Base-by-base conservation (phyloP, 2,329 filamentous ascomycete species). In the Beauveria scarabaeidicola region DNA sequence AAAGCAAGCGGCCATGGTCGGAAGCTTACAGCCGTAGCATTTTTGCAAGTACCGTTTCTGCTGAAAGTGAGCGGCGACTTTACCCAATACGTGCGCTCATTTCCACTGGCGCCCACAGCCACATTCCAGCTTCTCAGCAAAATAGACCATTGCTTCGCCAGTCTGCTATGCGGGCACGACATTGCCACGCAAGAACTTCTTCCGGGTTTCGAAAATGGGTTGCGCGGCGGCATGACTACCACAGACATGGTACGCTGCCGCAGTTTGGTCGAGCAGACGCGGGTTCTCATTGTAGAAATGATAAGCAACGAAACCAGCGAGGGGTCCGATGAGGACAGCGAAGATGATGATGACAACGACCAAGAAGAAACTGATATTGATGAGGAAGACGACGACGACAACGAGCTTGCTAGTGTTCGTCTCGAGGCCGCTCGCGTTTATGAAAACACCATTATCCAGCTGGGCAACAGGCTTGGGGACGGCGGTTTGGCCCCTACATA, bases 241-340 rank as follows among this genome's bases (percentile, higher is more conserved):
- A 93, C 89, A 0, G 91, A 97, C 70, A 96, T 94, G 79, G 91
- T 97, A 8, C 83, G 93, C 44, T 88, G 92, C 64, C 88, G 89
- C 68, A 90, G 89, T 67, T 76, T 95, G 32, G 89, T 91, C 0
- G 89, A 95, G 69, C 82, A 87, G 64, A 89, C 88, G 17, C 80
- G 92, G 27, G 75, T 91, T 8, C 72, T 84, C 5, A 83, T 93
- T 60, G 83, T 91, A 1, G 85, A 89, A 61, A 81, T 85, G 17
- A 81, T 91, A 77, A 82, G 80, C 62, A 77, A 64, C 23, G 67
- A 66, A 4, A 62, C 61, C 0, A 54, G 61, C 46, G 46, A 27
- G 15, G 46, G 21, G 11, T 25, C 21, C 2, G 44, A 27, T 8
- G 43, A 17, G 6, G 44, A 47, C 15, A 23, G 21, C 13, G 44